A percentile compares a stretch with the other conserved stretches of the same genome.
These are phyloP conservation scores for Thalassiosira hispida DNA, from an alignment of 352 stramenopile genomes.

Conservation along the genomic window DNA sequence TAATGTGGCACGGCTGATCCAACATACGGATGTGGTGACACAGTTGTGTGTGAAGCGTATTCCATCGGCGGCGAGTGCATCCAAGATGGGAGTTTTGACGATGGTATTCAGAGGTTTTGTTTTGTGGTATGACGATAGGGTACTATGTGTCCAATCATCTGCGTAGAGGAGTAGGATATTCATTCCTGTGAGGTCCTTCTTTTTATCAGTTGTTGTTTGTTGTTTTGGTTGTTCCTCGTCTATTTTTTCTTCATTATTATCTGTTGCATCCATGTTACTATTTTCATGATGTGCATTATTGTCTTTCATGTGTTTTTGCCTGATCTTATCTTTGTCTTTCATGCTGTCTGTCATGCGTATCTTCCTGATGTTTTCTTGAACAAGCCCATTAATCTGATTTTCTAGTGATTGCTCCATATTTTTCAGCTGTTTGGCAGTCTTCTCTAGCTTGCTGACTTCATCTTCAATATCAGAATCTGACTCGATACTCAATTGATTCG, in stretches of 20 bases:
- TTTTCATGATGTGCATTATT: not conserved
- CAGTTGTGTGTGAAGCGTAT: conserved; percentile 76
- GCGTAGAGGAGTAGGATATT: conserved; percentile 76
- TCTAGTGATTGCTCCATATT: too few species aligned
- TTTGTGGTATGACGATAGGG: conserved; percentile 46
- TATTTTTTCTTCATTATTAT: conserved; percentile 1
- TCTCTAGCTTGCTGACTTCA: not conserved
- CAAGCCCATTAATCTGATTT: too few species aligned
- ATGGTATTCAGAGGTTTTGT: conserved; percentile 45
- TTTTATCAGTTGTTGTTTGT: not conserved
- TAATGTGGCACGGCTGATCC: conserved; percentile 67
- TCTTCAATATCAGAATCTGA: not conserved
- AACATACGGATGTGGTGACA: conserved; percentile 75
- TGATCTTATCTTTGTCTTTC: conserved; percentile 1
- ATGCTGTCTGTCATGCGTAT: not conserved
- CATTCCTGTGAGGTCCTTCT: conserved; percentile 32
- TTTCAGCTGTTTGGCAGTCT: not conserved
- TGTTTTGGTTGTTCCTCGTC: conserved; percentile 10
- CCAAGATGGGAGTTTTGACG: conserved; percentile 67
- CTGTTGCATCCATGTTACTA: not conserved
- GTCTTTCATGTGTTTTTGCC: not conserved
- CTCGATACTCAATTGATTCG: not conserved
- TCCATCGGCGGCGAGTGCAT: conserved; percentile 60
- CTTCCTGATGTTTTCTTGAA: conserved; percentile 4
- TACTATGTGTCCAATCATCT: conserved; percentile 73